Evolutionary conservation across 2,329 filamentous ascomycete genomes (phyloP).

Genomic region (Hyphodiscus sp.): DNA sequence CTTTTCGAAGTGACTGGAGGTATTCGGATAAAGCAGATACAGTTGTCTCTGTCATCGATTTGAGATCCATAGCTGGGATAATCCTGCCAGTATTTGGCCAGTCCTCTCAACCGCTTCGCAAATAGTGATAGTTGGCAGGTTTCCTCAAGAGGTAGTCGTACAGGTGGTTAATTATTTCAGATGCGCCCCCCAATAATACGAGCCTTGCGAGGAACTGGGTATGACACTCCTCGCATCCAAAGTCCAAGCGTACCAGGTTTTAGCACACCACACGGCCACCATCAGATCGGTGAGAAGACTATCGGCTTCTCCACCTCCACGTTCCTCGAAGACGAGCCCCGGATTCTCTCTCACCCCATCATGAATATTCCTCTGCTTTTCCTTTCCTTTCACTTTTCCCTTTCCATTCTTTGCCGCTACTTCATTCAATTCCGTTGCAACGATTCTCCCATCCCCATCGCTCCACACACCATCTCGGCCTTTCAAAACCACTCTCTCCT

Average conservation of each 20-base stretch:
- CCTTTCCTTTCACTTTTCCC: conserved; percentile 4
- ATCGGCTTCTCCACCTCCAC: conserved; percentile 1
- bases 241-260: conserved; percentile 7
- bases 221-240: conserved; percentile 1
- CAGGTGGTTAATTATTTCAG: background rate
- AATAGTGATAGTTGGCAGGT: background rate
- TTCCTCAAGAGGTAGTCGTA: background rate
- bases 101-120: background rate
- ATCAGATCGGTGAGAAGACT: conserved; percentile 5
- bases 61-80: background rate
- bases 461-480: conserved; percentile 3
- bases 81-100: background rate
- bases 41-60: background rate
- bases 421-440: conserved; percentile 6
- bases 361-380: background rate
- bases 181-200: background rate
- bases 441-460: conserved; percentile 6
- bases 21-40: too few relatives aligned
- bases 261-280: conserved; percentile 14
- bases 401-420: conserved; percentile 2
- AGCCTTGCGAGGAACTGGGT: background rate
- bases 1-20: too few relatives aligned
- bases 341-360: background rate
- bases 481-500: conserved; percentile 6
- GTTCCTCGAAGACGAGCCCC: conserved; percentile 3